These are phyloP conservation scores for Zymoseptoria ardabiliae DNA, from an alignment of 2,329 filamentous ascomycete species.

Conservation along the genomic window DNA sequence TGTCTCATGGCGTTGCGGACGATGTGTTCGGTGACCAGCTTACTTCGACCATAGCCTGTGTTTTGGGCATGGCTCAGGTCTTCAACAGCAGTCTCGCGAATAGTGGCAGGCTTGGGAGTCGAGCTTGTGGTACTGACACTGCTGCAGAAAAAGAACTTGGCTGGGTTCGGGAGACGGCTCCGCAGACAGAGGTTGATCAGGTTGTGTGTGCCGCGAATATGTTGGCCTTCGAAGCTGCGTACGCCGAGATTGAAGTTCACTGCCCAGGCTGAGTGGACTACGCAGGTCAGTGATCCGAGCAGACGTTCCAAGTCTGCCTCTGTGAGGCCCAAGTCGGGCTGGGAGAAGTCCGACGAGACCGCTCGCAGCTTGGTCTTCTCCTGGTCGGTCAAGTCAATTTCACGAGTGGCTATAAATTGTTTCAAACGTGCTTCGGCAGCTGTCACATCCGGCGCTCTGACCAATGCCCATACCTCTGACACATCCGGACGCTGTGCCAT, in stretches of 20 bases:
- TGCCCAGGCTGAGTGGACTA: conserved; percentile 35
- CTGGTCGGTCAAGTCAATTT: conserved; percentile 28
- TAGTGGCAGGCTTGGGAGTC: conserved; percentile 12
- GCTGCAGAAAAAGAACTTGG: conserved; percentile 33
- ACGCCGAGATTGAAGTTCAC: conserved; percentile 34
- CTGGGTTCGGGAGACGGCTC: conserved; percentile 14
- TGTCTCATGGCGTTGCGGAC: conserved; percentile 25
- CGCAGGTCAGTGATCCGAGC: conserved; percentile 18
- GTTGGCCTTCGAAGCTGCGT: conserved; percentile 25
- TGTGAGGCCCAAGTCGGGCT: conserved; percentile 22
- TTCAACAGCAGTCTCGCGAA: conserved; percentile 29
- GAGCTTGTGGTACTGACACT: conserved; percentile 27
- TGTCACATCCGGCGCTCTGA: conserved; percentile 38
- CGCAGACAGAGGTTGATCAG: conserved; percentile 25
- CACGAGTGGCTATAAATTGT: conserved; percentile 30
- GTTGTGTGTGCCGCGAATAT: conserved; percentile 25
- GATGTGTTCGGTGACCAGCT: conserved; percentile 32
- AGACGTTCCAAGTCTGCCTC: conserved; percentile 17
- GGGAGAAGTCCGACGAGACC: conserved; percentile 24
- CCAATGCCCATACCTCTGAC: conserved; percentile 44
- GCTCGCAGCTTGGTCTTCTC: conserved; percentile 15
- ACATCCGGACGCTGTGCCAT: conserved; percentile 26
- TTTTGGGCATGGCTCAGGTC: conserved; percentile 12
- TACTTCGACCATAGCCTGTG: conserved; percentile 35
- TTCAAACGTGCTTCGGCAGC: conserved; percentile 31